Evolutionary conservation across 2,329 filamentous ascomycete genomes (phyloP), one percentile per base, ranked within the genome.

Genomic region (Fusarium devonianum): DNA sequence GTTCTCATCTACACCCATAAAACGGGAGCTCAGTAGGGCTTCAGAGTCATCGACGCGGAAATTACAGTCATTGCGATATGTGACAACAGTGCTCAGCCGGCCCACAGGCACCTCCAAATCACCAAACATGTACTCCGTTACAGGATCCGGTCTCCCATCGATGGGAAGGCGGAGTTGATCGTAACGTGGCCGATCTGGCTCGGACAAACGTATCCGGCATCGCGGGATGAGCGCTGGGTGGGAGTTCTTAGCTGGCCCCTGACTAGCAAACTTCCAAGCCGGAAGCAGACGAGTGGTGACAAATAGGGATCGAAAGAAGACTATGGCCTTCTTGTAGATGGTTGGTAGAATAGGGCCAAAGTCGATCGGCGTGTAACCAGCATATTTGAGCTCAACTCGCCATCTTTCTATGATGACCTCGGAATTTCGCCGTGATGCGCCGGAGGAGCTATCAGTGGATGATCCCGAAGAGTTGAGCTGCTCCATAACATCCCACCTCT

Each of bases 311-410:
- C 94, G 84, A 73, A 97, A 97, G 63, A 97, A 85, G 60, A 97
- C 89, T 58, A 99, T 96, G 64, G 90, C 91, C 74, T 96, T 94
- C 75, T 99, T 99, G 80, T 99, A 99, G 49, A 96, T 86, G 41
- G 90, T 93, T 11, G 94, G 92, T 40, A 97, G 76, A 22, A 76
- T 78, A 9, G 77, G 77, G 7, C 81, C 82, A 68, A 86, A 90
- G 36, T 82, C 78, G 12, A 58, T 79, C 69, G 69, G 77, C 69
- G 48, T 78, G 84, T 83, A 54, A 39, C 58, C 60, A 12, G 63
- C 66, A 25, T 66, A 60, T 67, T 89, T 89, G 47, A 97, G 78
- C 68, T 94, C 88, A 57, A 99, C 82, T 48, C 81, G 87, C 94
- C 94, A 99, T 62, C 93, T 83, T 74, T 99, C 94, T 56, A 99